Evolutionary conservation across 1,284 basidiomycete genomes (phyloP).

Genomic region (Phlebopus sp.): DNA sequence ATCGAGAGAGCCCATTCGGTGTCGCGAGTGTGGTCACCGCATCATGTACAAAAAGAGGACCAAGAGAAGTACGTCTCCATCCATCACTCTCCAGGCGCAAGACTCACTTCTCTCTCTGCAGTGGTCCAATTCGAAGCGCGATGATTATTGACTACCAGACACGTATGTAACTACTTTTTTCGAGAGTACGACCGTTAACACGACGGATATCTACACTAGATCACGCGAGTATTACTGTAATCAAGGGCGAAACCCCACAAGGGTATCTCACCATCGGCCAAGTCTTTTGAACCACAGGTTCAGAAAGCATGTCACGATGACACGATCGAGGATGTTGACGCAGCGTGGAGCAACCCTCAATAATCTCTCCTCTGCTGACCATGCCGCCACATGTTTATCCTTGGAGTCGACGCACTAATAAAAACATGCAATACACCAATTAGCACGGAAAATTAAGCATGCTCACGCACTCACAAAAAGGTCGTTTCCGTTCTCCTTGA

Average conservation of each 20-base stretch:
- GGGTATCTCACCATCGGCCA: constrained; percentile 37
- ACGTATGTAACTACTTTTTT: constrained; percentile 3
- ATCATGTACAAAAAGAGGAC: constrained; percentile 99
- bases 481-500: constrained; percentile 42
- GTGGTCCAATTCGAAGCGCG: constrained; percentile 91
- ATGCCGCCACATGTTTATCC: constrained; percentile 48
- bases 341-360: constrained; percentile 41
- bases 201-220: constrained; percentile 18
- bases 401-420: constrained; percentile 49
- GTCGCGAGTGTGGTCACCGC: constrained; percentile 95
- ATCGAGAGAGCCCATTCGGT: constrained; percentile 93
- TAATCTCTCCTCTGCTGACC: constrained; percentile 40
- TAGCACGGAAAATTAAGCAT: neutral
- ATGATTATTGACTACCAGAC: constrained; percentile 30
- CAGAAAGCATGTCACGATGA: constrained; percentile 55
- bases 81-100: constrained; percentile 7
- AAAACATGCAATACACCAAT: neutral
- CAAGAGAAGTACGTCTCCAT: constrained; percentile 67
- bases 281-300: constrained; percentile 50
- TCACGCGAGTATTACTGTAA: constrained; percentile 3
- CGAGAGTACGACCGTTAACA: neutral
- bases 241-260: neutral
- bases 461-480: constrained; percentile 41
- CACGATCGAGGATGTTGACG: constrained; percentile 46
- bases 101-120: constrained; percentile 29